Evolutionary conservation across 805 yeast genomes (phyloP), one percentile per base, ranked within the genome.

Genomic region (Brettanomyces anomalus): DNA sequence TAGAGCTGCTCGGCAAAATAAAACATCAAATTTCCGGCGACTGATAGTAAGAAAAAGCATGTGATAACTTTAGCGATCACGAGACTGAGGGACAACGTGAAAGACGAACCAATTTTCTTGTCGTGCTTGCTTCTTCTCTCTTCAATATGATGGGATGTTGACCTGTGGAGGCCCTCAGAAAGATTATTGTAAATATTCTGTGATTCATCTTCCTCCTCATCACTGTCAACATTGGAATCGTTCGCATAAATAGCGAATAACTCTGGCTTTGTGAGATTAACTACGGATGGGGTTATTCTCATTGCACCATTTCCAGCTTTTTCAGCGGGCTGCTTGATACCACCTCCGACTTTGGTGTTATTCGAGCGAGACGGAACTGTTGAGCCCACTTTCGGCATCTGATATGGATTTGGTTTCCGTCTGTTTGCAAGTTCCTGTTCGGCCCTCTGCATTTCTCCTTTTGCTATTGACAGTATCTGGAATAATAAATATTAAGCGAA

Each of bases 201-300:
- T 4, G 49, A 19, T 5, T 49, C 54, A 5, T 49, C 50, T 11
- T 48, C 50, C 24, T 46, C 50, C 20, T 53, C 58, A 28, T 46
- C 49, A 17, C 39, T 21, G 14, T 36, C 39, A 16, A 46, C 46
- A 13, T 48, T 49, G 17, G 43, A 45, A 31, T 46, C 43, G 33
- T 56, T 54, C 2, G 60, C 59, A 44, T 55, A 60, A 18, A 59
- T 50, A 2, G 55, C 40, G 36, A 50, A 58, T 18, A 60, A 40
- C 24, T 52, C 54, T 1, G 65, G 62, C 4, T 55, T 51, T 3
- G 60, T 57, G 13, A 60, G 44, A 11, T 36, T 36, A 24, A 36
- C 39, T 31, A 36, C 39, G 14, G 39, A 36, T 19, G 39, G 39
- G 8, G 39, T 36, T 11, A 24, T 17, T 24, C 24, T 36, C 39